These are phyloP conservation scores for Pisolithus albus DNA, from an alignment of 768 basidiomycete genomes.

Conservation along the genomic window DNA sequence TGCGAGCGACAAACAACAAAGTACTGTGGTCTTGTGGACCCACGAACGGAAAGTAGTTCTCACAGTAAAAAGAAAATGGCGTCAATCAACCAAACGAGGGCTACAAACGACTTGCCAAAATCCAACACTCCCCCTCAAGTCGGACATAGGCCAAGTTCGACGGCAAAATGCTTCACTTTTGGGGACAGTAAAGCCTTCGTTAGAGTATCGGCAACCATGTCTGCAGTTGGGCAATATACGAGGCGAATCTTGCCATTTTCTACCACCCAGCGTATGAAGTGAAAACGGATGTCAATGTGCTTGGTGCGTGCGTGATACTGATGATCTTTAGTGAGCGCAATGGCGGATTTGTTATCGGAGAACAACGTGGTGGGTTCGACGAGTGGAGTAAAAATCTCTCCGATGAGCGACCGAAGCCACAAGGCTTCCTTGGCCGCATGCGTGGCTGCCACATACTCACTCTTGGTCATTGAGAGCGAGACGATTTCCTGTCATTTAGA, in stretches of 20 bases:
- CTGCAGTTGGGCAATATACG: slow-evolving; percentile 16
- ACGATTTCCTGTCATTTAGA: slow-evolving; percentile 31
- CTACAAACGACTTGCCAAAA: too few relatives aligned
- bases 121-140: neutral
- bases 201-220: slow-evolving; percentile 35
- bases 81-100: too few relatives aligned
- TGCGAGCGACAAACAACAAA: too few relatives aligned
- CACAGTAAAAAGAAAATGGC: too few relatives aligned
- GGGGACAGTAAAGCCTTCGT: slow-evolving; percentile 29
- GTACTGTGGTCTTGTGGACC: too few relatives aligned
- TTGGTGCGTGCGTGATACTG: slow-evolving; percentile 28
- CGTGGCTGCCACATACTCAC: slow-evolving; percentile 21
- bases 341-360: too few relatives aligned
- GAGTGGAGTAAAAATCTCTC: slow-evolving; percentile 4
- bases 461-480: slow-evolving; percentile 31
- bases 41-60: too few relatives aligned
- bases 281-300: slow-evolving; percentile 33
- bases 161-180: slow-evolving; percentile 8
- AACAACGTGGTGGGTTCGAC: slow-evolving; percentile 7
- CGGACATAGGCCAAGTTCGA: neutral
- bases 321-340: slow-evolving; percentile 11
- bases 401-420: slow-evolving; percentile 11
- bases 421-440: slow-evolving; percentile 26
- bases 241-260: slow-evolving; percentile 10
- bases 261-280: slow-evolving; percentile 26